Conservation (phyloP, 2,329 filamentous ascomycete genomes). For the Paecilomyces formosus region DNA sequence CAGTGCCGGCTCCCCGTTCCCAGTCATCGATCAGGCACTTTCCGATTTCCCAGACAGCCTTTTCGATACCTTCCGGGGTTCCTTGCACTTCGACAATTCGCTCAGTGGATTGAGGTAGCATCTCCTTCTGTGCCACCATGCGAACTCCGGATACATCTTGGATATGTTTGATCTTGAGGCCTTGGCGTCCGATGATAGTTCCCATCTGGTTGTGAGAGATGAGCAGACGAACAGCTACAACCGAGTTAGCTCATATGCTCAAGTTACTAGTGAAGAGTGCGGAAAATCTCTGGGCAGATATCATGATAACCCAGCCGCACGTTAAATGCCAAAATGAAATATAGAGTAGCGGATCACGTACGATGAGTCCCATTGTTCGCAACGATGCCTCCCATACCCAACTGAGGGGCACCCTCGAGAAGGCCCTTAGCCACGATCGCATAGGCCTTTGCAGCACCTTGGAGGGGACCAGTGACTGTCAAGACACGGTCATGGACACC, state of each 20-base stretch:
- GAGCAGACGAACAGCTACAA: slow-evolving; percentile 82
- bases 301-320: not conserved
- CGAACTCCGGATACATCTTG: slow-evolving; percentile 94
- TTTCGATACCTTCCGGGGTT: slow-evolving; percentile 88
- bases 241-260: not conserved
- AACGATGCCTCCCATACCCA: slow-evolving; percentile 92
- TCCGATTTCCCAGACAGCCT: slow-evolving; percentile 96
- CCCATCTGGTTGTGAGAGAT: slow-evolving; percentile 99
- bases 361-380: slow-evolving; percentile 87
- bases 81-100: slow-evolving; percentile 96
- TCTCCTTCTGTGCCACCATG: slow-evolving; percentile 99
- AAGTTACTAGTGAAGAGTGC: not conserved
- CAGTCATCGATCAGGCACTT: slow-evolving; percentile 97
- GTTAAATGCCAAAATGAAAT: not conserved
- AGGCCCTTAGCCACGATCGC: slow-evolving; percentile 85
- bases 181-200: slow-evolving; percentile 94
- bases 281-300: not conserved
- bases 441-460: slow-evolving; percentile 85
- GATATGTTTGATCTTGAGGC: slow-evolving; percentile 98
- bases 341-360: slow-evolving; percentile 46
- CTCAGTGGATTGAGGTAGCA: slow-evolving; percentile 98
- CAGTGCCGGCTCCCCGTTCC: slow-evolving; percentile 93
- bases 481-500: slow-evolving; percentile 95
- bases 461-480: slow-evolving; percentile 85
- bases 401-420: slow-evolving; percentile 83